Percentiles rank a stretch among this genome's conserved stretches.
phyloP scores from a whole-genome alignment of 2,329 filamentous ascomycete genomes.

The Dryadomyces sulphureus region DNA sequence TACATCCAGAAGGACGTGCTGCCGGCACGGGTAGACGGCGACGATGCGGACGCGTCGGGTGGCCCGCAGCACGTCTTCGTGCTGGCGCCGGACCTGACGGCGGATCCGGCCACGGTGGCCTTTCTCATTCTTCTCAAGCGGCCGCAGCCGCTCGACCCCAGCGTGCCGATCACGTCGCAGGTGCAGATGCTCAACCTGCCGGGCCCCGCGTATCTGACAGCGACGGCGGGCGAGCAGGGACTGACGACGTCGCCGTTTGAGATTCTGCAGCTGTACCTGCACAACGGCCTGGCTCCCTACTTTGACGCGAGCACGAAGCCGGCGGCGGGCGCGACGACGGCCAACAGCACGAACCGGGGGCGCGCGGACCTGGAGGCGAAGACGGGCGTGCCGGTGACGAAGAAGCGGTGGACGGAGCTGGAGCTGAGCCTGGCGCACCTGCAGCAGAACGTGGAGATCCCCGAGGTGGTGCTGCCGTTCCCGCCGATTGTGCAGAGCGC shows the following conservation, averaged over 20 bases:
- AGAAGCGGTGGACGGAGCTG: constrained; percentile 91
- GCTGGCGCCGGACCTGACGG: constrained; percentile 68
- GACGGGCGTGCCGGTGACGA: constrained; percentile 90
- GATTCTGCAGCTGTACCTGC: constrained; percentile 79
- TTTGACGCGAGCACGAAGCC: constrained; percentile 93
- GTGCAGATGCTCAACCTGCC: constrained; percentile 89
- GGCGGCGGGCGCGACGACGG: constrained; percentile 44
- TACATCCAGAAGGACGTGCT: constrained; percentile 71
- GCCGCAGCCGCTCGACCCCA: constrained; percentile 72
- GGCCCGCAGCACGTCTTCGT: constrained; percentile 50
- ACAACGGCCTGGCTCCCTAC: constrained; percentile 83
- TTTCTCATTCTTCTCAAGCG: constrained; percentile 86
- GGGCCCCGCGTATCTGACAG: constrained; percentile 57
- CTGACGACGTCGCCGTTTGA: constrained; percentile 73
- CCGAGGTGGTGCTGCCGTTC: constrained; percentile 73
- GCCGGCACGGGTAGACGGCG: constrained; percentile 25
- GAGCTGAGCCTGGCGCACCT: constrained; percentile 81
- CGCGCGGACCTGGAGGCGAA: constrained; percentile 79
- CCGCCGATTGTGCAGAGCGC: constrained; percentile 80
- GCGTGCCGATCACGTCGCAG: constrained; percentile 69
- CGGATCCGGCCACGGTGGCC: constrained; percentile 63
- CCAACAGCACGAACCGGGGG: constrained; percentile 20
- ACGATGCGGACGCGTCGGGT: constrained; percentile 10
- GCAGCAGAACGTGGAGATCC: constrained; percentile 96
- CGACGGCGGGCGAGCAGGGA: constrained; percentile 53